These are phyloP conservation scores for Penicillium bovifimosum DNA, from an alignment of 495 filamentous ascomycete species.

Conservation along the genomic window DNA sequence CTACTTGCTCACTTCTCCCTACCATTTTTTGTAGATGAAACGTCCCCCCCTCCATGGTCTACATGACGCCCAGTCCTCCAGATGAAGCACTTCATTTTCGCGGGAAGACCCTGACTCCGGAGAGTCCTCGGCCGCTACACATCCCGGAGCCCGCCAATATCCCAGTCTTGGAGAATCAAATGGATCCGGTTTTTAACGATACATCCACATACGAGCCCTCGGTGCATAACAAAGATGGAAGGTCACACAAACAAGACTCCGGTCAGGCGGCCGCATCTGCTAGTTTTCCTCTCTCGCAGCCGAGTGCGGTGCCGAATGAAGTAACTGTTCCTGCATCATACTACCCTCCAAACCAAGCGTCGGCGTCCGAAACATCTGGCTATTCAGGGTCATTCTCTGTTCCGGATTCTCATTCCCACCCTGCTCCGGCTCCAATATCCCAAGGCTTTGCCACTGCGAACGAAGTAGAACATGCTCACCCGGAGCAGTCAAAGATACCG, in stretches of 20 bases:
- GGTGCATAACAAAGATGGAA: conserved; percentile 20
- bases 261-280: conserved; percentile 18
- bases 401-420: conserved; percentile 36
- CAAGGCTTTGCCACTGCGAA: conserved; percentile 32
- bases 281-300: conserved; percentile 21
- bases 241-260: conserved; percentile 6
- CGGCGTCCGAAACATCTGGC: conserved; percentile 1
- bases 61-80: conserved; percentile 60
- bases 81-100: conserved; percentile 61
- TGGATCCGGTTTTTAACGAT: conserved; percentile 67
- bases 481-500: conserved; percentile 16
- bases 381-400: conserved; percentile 19
- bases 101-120: conserved; percentile 63
- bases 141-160: conserved; percentile 65
- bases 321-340: conserved; percentile 19
- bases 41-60: conserved; percentile 31
- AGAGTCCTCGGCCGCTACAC: conserved; percentile 66
- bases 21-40: conserved; percentile 38
- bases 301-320: conserved; percentile 15
- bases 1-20: neutral
- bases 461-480: conserved; percentile 29
- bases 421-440: conserved; percentile 49
- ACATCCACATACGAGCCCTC: conserved; percentile 49
- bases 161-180: conserved; percentile 66
- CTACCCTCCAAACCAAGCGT: conserved; percentile 30